These are phyloP conservation scores for Ascochyta lentis DNA, from an alignment of 2,329 filamentous ascomycete species.

Conservation along the genomic window DNA sequence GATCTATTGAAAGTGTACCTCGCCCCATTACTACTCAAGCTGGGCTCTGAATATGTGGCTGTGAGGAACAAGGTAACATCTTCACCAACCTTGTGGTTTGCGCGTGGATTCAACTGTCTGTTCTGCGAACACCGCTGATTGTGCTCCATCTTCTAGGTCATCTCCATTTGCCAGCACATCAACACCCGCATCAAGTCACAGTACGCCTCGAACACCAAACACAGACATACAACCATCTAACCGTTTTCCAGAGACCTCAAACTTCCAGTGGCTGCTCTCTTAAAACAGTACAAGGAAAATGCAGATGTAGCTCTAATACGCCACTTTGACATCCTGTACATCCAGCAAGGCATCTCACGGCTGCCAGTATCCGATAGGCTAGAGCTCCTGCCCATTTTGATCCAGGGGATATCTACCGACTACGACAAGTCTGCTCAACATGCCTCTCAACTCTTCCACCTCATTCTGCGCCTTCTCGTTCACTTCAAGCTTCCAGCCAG, in stretches of 20 bases:
- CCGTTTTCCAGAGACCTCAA: slow-evolving; percentile 62
- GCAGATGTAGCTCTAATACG: slow-evolving; percentile 73
- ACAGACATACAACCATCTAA: slow-evolving; percentile 16
- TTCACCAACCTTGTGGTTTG: background rate
- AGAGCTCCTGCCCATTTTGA: slow-evolving; percentile 72
- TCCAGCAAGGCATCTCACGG: slow-evolving; percentile 79
- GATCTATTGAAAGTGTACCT: slow-evolving; percentile 79
- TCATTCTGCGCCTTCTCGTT: slow-evolving; percentile 78
- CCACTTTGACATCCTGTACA: slow-evolving; percentile 87
- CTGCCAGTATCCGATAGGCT: slow-evolving; percentile 68
- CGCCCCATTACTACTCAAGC: slow-evolving; percentile 81
- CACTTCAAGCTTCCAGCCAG: slow-evolving; percentile 75
- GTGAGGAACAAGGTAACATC: slow-evolving; percentile 76
- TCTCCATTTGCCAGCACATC: slow-evolving; percentile 74
- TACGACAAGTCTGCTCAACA: slow-evolving; percentile 62
- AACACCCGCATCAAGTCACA: slow-evolving; percentile 67
- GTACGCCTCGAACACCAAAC: slow-evolving; percentile 40
- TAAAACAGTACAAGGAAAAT: slow-evolving; percentile 88
- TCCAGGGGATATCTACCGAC: slow-evolving; percentile 70
- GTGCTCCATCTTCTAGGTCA: slow-evolving; percentile 56
- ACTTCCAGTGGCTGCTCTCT: slow-evolving; percentile 80
- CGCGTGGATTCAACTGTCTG: background rate
- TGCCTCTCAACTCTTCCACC: slow-evolving; percentile 76
- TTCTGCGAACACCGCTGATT: slow-evolving; percentile 39
- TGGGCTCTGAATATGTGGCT: slow-evolving; percentile 77